Conservation (phyloP, 768 basidiomycete genomes). For the Coprinopsis sp. region DNA sequence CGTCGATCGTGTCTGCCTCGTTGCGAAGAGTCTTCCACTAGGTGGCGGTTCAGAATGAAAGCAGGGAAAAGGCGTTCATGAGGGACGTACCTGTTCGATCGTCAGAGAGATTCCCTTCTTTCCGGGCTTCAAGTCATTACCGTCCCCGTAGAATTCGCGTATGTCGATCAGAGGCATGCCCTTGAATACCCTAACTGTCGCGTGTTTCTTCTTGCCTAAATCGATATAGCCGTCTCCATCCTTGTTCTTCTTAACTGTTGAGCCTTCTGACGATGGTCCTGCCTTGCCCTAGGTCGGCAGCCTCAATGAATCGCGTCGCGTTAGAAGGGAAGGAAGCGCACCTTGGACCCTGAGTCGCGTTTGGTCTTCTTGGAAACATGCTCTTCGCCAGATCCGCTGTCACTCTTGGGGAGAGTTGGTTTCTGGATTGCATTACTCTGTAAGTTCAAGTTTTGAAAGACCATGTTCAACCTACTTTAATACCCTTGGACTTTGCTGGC, state of each 20-base stretch:
- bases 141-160: slow-evolving; percentile 61
- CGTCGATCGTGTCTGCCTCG: slow-evolving; percentile 43
- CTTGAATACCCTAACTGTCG: slow-evolving; percentile 46
- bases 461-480: too few relatives aligned
- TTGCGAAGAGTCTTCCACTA: slow-evolving; percentile 59
- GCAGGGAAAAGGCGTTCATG: neutral
- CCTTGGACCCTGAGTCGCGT: slow-evolving; percentile 6
- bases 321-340: neutral
- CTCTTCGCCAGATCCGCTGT: slow-evolving; percentile 5
- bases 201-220: slow-evolving; percentile 69
- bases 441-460: too few relatives aligned
- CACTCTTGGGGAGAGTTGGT: neutral
- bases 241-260: slow-evolving; percentile 24
- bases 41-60: slow-evolving; percentile 1
- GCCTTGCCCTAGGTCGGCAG: neutral
- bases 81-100: slow-evolving; percentile 55
- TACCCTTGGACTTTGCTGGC: too few relatives aligned
- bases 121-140: slow-evolving; percentile 62
- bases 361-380: slow-evolving; percentile 34
- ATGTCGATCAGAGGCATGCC: slow-evolving; percentile 62
- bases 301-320: neutral
- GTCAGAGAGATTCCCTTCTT: slow-evolving; percentile 76
- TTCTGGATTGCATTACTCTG: too few relatives aligned
- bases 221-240: slow-evolving; percentile 58
- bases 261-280: neutral